Percentiles rank a stretch among this genome's conserved stretches.
Evolutionary conservation across 306 rosid species (phyloP).

Genomic region (Quercus variabilis): DNA sequence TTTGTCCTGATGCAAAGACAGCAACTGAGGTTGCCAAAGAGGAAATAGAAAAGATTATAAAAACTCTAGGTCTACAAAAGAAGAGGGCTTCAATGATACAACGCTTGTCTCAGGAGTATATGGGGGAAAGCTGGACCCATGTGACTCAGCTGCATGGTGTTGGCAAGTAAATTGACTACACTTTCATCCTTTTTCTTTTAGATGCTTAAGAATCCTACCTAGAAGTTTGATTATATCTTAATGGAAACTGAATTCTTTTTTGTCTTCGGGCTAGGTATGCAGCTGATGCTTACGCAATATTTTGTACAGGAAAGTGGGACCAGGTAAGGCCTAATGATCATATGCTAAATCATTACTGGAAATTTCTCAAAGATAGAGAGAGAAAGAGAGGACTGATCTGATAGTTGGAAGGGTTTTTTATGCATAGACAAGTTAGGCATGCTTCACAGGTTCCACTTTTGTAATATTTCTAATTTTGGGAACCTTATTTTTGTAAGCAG

Average conservation of each 20-base stretch:
- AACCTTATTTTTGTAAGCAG: no score
- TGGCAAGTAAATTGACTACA: conserved; percentile 54
- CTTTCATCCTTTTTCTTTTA: not conserved
- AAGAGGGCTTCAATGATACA: conserved; percentile 48
- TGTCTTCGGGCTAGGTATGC: conserved; percentile 42
- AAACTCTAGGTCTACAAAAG: conserved; percentile 46
- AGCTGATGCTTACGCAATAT: conserved; percentile 66
- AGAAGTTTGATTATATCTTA: not conserved
- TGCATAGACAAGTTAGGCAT: no score
- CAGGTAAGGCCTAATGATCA: conserved; percentile 38
- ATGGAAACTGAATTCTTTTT: not conserved
- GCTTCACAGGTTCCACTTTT: no score
- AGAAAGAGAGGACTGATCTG: no score
- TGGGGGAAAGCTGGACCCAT: conserved; percentile 58
- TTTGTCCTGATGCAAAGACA: conserved; percentile 68
- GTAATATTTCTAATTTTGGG: no score
- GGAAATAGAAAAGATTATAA: conserved; percentile 44
- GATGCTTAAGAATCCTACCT: not conserved
- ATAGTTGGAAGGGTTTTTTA: no score
- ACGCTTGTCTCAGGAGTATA: conserved; percentile 54
- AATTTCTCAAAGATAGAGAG: no score
- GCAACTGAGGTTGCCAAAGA: conserved; percentile 37
- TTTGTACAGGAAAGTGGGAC: conserved; percentile 54
- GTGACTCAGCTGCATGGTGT: conserved; percentile 70
- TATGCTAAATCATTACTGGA: conserved; percentile 34